Evolutionary conservation across 768 basidiomycete genomes (phyloP).

Genomic region (Hygrophoropsis aurantiaca): DNA sequence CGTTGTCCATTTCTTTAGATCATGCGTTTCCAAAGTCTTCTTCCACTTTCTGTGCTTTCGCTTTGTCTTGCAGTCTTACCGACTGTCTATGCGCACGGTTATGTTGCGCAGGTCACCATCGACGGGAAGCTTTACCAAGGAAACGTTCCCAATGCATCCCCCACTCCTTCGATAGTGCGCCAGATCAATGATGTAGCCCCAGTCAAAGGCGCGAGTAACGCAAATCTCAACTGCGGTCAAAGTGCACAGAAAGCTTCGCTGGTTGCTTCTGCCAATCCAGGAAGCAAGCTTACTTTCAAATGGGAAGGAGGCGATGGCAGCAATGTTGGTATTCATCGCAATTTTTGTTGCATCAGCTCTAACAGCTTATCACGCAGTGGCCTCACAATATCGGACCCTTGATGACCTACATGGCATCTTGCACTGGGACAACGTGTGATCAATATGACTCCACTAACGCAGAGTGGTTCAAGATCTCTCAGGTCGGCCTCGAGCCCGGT

Average conservation of each 20-base stretch:
- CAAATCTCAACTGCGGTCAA: conserved; percentile 60
- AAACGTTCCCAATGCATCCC: conserved; percentile 40
- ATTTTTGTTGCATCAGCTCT: background rate
- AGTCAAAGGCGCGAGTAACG: conserved; percentile 58
- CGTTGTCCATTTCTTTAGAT: too few relatives aligned
- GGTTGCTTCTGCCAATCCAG: conserved; percentile 58
- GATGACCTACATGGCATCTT: conserved; percentile 73
- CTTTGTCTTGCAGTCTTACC: conserved; percentile 10
- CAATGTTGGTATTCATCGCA: conserved; percentile 24
- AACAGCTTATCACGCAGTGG: conserved; percentile 33
- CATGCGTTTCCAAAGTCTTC: too few relatives aligned
- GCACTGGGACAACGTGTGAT: conserved; percentile 55
- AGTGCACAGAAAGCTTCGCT: conserved; percentile 48
- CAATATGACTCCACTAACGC: conserved; percentile 57
- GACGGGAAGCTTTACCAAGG: conserved; percentile 45
- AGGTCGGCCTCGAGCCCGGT: conserved; percentile 43
- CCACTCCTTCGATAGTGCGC: conserved; percentile 42
- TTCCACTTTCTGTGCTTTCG: background rate
- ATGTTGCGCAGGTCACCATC: conserved; percentile 39
- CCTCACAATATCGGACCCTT: conserved; percentile 65
- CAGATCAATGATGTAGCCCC: conserved; percentile 43
- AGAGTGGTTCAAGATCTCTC: conserved; percentile 74
- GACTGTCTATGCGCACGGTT: conserved; percentile 40
- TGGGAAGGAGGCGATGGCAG: conserved; percentile 51
- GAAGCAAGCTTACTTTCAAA: conserved; percentile 50